These are phyloP conservation scores for Calonectria ilicicola DNA, from an alignment of 2,329 filamentous ascomycete species.

Conservation along the genomic window DNA sequence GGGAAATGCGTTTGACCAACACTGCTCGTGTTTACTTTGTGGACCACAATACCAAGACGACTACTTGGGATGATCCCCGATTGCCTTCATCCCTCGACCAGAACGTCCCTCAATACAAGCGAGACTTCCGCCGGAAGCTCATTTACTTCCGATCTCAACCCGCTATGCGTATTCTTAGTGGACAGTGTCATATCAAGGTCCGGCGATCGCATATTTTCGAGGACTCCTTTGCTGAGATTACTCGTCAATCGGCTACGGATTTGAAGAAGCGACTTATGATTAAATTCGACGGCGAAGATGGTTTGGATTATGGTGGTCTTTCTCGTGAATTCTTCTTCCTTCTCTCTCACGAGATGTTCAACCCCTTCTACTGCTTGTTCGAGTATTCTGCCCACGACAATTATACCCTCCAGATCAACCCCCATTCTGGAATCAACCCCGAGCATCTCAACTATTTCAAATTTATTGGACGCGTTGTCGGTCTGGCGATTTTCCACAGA, in stretches of 20 bases:
- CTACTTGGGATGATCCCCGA: slow-evolving; percentile 97
- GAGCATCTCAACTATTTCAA: slow-evolving; percentile 99
- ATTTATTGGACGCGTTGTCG: slow-evolving; percentile 97
- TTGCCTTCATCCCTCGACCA: slow-evolving; percentile 96
- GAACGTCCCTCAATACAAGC: slow-evolving; percentile 99
- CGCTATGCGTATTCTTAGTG: slow-evolving; percentile 92
- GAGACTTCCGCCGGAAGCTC: slow-evolving; percentile 96
- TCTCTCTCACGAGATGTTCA: slow-evolving; percentile 99
- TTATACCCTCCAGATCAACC: slow-evolving; percentile 99
- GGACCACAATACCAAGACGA: slow-evolving; percentile 99
- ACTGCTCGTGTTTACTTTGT: slow-evolving; percentile 99
- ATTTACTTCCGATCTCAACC: slow-evolving; percentile 99
- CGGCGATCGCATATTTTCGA: slow-evolving; percentile 97
- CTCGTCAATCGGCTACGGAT: slow-evolving; percentile 93
- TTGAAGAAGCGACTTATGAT: slow-evolving; percentile 99
- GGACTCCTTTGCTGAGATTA: slow-evolving; percentile 98
- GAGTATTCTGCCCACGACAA: slow-evolving; percentile 99
- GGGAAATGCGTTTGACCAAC: slow-evolving; percentile 99
- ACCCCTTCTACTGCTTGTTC: slow-evolving; percentile 99
- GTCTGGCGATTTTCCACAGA: slow-evolving; percentile 96
- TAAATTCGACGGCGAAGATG: slow-evolving; percentile 99
- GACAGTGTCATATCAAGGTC: slow-evolving; percentile 98
- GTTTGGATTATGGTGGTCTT: slow-evolving; percentile 96
- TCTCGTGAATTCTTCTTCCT: slow-evolving; percentile 99
- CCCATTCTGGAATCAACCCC: slow-evolving; percentile 98